Evolutionary conservation across 371 early-diverging fungal genomes (phyloP), one percentile per base, ranked within the genome.

Genomic region (Capillidium heterosporum): DNA sequence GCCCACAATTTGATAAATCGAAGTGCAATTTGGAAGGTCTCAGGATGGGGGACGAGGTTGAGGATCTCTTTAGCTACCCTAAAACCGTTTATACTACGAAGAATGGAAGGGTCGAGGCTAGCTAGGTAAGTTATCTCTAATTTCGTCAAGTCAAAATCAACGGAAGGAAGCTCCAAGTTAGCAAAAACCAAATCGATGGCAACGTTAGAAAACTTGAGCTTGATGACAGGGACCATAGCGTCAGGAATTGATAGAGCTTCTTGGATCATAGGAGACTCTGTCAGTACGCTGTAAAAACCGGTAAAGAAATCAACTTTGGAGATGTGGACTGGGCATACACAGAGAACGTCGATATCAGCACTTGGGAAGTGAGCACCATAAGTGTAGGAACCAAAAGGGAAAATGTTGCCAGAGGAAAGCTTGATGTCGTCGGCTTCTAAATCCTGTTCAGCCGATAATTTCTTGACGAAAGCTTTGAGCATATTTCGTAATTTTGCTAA

Each of bases 1-100:
- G 99, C 99, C 99, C 99, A 99, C 49, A 94, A 72, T 70, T 99
- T 99, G 43, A 99, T 87, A 62, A 91, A 91, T 10, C 99, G 75
- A 7, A 99, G 72, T 3, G 98, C 91, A 40, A 80, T 77, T 53
- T 97, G 81, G 67, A 99, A 99, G 0, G 82, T 71, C 32, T 78
- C 71, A 3, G 94, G 80, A 65, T 90, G 82, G 3, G 99, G 99
- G 7, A 99, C 98, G 28, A 96, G 74, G 11, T 87, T 77, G 58
- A 99, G 66, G 49, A 99, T 97, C 54, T 95, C 95, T 65, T 98
- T 97, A 2, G 99, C 95, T 1, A 98, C 98, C 28, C 99, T 83
- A 46, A 93, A 91, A 13, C 87, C 99, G 74, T 99, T 99, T 41
- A 99, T 65, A 67, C 88, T 87, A 31, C 96, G 82, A 49, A 98